Evolutionary conservation across 2,329 filamentous ascomycete species (phyloP).

Genomic region (Fusarium chuoi): DNA sequence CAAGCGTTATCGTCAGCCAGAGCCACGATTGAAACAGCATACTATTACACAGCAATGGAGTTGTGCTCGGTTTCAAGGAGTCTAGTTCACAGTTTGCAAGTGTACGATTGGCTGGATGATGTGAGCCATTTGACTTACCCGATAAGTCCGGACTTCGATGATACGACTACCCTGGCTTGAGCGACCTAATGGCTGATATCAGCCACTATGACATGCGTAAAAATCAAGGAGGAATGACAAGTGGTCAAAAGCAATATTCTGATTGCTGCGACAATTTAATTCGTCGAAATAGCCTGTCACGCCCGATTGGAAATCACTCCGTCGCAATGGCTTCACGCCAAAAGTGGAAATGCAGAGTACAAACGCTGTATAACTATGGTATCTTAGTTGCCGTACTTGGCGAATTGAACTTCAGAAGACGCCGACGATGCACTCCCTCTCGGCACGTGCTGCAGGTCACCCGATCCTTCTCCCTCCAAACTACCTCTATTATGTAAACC

Average conservation of each 20-base stretch:
- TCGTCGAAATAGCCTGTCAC: fast-evolving
- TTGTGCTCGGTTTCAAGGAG: fast-evolving
- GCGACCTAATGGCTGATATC: neutral
- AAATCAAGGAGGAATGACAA: fast-evolving
- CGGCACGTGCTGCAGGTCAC: conserved; percentile 5
- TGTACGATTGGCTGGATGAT: neutral
- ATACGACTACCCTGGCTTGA: fast-evolving
- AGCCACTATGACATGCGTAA: fast-evolving
- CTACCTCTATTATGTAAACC: conserved; percentile 2
- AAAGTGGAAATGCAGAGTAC: neutral
- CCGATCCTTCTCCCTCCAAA: neutral
- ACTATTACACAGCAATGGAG: fast-evolving
- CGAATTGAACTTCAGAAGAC: conserved; percentile 39
- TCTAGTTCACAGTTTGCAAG: fast-evolving
- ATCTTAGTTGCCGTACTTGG: conserved; percentile 13
- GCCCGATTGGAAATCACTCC: fast-evolving
- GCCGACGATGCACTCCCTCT: conserved; percentile 32
- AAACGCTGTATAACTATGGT: neutral
- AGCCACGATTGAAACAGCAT: fast-evolving
- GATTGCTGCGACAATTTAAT: fast-evolving
- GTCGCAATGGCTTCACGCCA: no score
- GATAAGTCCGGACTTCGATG: fast-evolving
- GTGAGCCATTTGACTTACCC: neutral
- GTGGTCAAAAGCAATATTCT: fast-evolving
- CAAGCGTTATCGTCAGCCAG: neutral